phyloP scores from a whole-genome alignment of 495 filamentous ascomycete species.

The Talaromyces borbonicus region DNA sequence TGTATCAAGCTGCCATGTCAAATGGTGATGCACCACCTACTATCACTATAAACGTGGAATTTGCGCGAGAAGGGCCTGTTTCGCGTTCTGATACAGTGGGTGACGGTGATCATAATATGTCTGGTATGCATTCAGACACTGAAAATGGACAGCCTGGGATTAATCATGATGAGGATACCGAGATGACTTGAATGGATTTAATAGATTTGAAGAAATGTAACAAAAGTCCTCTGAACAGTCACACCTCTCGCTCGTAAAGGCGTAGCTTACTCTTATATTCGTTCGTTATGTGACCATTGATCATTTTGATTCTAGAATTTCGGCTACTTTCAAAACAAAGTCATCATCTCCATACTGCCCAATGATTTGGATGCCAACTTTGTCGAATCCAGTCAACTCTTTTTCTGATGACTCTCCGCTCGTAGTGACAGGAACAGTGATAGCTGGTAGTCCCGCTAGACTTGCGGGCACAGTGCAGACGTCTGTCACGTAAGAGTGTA shows the following conservation, averaged over 20 bases:
- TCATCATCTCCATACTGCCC: constrained; percentile 88
- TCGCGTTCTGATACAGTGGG: not conserved
- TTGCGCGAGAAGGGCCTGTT: not conserved
- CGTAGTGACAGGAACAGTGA: constrained; percentile 63
- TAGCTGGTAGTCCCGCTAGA: constrained; percentile 80
- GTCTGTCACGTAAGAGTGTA: constrained; percentile 77
- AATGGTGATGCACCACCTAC: not conserved
- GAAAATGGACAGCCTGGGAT: not conserved
- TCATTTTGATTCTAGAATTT: constrained; percentile 16
- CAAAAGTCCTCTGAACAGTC: not conserved
- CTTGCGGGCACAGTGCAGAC: constrained; percentile 94
- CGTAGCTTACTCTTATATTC: no score
- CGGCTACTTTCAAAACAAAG: constrained; percentile 32
- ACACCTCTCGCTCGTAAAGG: not conserved
- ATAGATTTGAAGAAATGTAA: not conserved
- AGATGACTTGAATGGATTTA: constrained; percentile 22
- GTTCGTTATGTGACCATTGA: not conserved
- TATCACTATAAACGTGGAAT: not conserved
- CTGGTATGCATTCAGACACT: not conserved
- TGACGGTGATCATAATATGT: not conserved
- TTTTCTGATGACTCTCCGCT: constrained; percentile 5
- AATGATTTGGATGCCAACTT: constrained; percentile 74
- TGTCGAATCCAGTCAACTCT: constrained; percentile 17
- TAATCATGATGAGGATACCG: constrained; percentile 25
- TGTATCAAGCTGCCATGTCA: constrained; percentile 5